Percentiles rank a stretch among this genome's conserved stretches.
Conservation (phyloP, 768 basidiomycete species). For the Kwoniella sp. region DNA sequence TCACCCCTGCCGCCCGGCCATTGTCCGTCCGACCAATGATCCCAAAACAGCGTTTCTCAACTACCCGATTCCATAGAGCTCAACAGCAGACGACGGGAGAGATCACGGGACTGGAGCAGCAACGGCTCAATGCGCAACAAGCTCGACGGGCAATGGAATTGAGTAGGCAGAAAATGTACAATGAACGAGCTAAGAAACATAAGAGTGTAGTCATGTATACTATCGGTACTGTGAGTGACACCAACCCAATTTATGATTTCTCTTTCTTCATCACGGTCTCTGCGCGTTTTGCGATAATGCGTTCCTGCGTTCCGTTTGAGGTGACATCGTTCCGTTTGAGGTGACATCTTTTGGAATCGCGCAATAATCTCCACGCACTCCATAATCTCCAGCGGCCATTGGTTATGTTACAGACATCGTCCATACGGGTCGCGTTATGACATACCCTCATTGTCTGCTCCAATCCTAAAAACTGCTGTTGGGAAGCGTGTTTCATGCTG, state of each 20-base stretch:
- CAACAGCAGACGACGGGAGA: conserved; percentile 5
- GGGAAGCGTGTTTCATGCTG: too few relatives aligned
- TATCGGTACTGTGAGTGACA: conserved; percentile 41
- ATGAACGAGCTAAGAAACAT: conserved; percentile 35
- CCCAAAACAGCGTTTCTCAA: neutral
- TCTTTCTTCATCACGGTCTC: neutral
- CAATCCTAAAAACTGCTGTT: too few relatives aligned
- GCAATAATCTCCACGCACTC: too few relatives aligned
- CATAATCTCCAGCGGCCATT: too few relatives aligned
- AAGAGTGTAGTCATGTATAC: conserved; percentile 40
- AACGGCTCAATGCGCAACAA: conserved; percentile 13
- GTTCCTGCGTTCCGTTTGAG: too few relatives aligned
- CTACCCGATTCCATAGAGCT: neutral
- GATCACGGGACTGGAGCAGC: conserved; percentile 11
- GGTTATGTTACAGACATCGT: too few relatives aligned
- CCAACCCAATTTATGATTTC: too few relatives aligned
- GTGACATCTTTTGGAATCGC: too few relatives aligned
- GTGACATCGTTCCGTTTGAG: too few relatives aligned
- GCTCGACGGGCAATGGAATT: conserved; percentile 36
- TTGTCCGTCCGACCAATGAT: neutral
- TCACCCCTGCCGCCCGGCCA: neutral
- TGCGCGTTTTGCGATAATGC: neutral
- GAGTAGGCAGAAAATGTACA: conserved; percentile 40
- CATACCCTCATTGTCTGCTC: too few relatives aligned
- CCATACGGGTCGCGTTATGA: too few relatives aligned